Percentiles rank a stretch among this genome's conserved stretches.
Conservation (phyloP, 1,284 basidiomycete species). For the Boletellus deceptivus region DNA sequence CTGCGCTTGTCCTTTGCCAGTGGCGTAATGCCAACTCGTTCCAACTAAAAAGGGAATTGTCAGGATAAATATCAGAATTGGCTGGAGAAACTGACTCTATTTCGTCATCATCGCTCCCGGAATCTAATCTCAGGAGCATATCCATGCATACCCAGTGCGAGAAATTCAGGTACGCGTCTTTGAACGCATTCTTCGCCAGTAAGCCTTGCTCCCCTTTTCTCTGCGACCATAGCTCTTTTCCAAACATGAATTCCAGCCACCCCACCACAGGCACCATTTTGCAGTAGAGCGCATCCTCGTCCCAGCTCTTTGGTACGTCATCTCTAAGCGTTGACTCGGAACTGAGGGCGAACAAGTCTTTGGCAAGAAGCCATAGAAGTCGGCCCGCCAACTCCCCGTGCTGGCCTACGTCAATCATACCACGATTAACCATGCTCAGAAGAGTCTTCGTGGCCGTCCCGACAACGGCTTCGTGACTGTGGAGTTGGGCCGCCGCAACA, state of each 20-base stretch:
- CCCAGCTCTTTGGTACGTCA: neutral
- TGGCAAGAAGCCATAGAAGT: constrained; percentile 13
- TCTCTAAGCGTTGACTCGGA: neutral
- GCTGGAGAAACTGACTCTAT: constrained; percentile 1
- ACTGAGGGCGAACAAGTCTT: constrained; percentile 8
- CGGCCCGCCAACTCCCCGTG: constrained; percentile 4
- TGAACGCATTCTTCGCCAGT: neutral
- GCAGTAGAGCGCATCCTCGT: constrained; percentile 3
- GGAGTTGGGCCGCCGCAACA: constrained; percentile 3
- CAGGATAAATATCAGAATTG: neutral
- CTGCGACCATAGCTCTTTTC: neutral
- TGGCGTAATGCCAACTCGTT: constrained; percentile 7
- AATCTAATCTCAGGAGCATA: neutral
- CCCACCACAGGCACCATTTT: constrained; percentile 5
- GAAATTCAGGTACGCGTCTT: constrained; percentile 11
- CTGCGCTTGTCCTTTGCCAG: constrained; percentile 14
- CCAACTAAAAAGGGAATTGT: neutral
- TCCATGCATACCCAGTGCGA: constrained; percentile 16
- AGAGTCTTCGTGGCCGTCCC: neutral
- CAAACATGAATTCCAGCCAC: constrained; percentile 13
- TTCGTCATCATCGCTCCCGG: neutral
- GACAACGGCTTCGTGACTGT: neutral
- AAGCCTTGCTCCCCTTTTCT: neutral
- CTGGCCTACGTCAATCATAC: constrained; percentile 11
- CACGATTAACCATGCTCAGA: neutral